Base-by-base conservation (phyloP, 371 early-diverging fungal genomes). In the Entomophthora muscae region DNA sequence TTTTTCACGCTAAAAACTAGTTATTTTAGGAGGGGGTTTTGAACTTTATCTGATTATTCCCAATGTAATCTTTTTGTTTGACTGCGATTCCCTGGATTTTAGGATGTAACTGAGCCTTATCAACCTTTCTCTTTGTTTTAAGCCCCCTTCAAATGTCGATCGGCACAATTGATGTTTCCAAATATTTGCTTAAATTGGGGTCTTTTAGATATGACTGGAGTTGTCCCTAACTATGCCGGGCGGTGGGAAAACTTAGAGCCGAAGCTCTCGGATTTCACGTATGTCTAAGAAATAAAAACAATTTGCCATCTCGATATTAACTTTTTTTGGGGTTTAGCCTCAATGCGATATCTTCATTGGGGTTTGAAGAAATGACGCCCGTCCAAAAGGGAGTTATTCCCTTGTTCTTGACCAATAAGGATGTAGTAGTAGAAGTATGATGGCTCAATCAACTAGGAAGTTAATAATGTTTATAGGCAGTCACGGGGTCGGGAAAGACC, bases 401-500 rank as follows among this genome's bases (percentile, higher is more conserved):
- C 1, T 81, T 84, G 7, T 91, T 90, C 66, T 74, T 90, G 78
- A 83, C 82, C 65, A 87, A 92, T 71, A 90, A 95, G 73, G 99
- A 99, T 73, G 98, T 99, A 0, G 90, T 99, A 12, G 98, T 95
- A 0, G 95, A 97, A 72, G 77, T 75, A 69, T 17, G 32, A 62
- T 24, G 70, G 68, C 67, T 71, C 3, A 70, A 65, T 63, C 68
- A n/a, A n/a, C 22, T 65, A 2, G 67, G 68, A 70, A 27, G 70
- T 74, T 52, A 33, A 61, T 30, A 32, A n/a, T 31, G 31, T 42
- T 61, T 58, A 67, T 81, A 77, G 79, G 99, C 99, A 17, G 95
- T 92, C 5, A 99, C 99, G 2, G 99, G 99, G n/a, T 93, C 94
- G 1, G 99, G 99, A 54, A 99, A 99, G 69, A 99, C 99, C 0